Base-by-base conservation (phyloP, 1,284 basidiomycete species). In the Papiliotrema laurentii region DNA sequence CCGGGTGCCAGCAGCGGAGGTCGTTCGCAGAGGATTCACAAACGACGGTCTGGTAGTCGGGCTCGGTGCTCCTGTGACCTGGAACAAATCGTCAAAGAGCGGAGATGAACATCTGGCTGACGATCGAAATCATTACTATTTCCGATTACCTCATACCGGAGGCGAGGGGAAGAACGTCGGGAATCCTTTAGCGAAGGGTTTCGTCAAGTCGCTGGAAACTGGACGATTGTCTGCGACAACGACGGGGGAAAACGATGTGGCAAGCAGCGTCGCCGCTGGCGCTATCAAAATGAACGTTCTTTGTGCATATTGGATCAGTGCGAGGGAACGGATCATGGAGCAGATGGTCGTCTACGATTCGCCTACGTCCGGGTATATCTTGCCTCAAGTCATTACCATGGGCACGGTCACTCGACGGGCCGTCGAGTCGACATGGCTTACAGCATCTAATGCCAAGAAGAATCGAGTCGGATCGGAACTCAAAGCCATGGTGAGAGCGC, bases 351-450 rank as follows among this genome's bases (percentile, higher is more conserved):
- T 97, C 4, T 97, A 89, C 33, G 67, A 71, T 13, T 66, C 64
- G 21, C 72, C 68, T 18, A 68, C 78, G 43, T 85, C 85, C 76
- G 94, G 94, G 10, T 81, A 97, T 63, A 97, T 99, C 62, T 73
- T 98, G 5, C 96, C 94, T 1, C 92, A 96, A 71, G 88, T 98
- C 43, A 87, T 97, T 61, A 88, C 91, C 3, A 98, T 98, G 96
- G 96, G 96, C 11, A 97, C 96, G 0, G 89, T 98, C 41, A 98
- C 94, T 13, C 87, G 93, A 10, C 85, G 94, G 21, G 93, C 96
- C 2, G 97, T 97, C 58, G 96, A 99, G 74, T 89, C 87, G 72
- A 98, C 96, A 1, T 98, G 96, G 96, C 77, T 98, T 43, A 97
- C 96, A 0, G 96, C 94, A 0, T 94, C 91, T 55, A 99, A 99